Evolutionary conservation across 192 early-diverging fungal species (phyloP), one percentile per base, ranked within the genome.

Genomic region (Entophlyctis luteolus): DNA sequence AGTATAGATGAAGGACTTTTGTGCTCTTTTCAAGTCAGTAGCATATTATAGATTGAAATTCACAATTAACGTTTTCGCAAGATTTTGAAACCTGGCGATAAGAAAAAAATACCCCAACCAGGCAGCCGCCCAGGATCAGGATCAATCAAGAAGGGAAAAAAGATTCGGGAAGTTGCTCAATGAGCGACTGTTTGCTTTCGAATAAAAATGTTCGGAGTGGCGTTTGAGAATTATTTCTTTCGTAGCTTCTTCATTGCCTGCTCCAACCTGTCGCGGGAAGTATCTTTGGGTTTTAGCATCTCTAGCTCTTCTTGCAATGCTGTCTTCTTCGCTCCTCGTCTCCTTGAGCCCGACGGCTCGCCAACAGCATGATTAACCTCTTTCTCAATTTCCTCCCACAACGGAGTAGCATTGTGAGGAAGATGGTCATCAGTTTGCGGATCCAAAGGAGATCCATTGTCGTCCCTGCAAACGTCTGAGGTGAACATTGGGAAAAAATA

Each of bases 41-140:
- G 5, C 49, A 48, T 32, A 27, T 59, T 8, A 12, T 34, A 0
- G 31, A 1, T 20, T 10, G 22, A 45, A 45, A 45, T 28, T 20
- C 54, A 31, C 54, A 18, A 16, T 46, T 48, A 16, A 22, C 0
- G 1, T 14, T n/a, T 38, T 2, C 39, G 23, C n/a, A 68, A 92
- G 91, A 97, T 97, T 70, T 75, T 97, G 68, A 97, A 97, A 70
- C 94, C 94, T 52, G 95, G 94, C 32, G 95, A 96, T 67, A 91
- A 91, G 81, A 91, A 79, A 69, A 91, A 91, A 32, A 49, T 49
- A 48, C 10, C 23, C 12, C 0, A 25, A 31, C 60, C 48, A n/a
- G 31, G 31, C 12, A 32, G 12, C 6, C 60, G 46, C 2, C 46
- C 60, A 6, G 47, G 46, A 49, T n/a, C 60, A 32, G 31, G 47